Evolutionary conservation across 192 early-diverging fungal genomes (phyloP), one percentile per base, ranked within the genome.

Genomic region (Mortierella alpina): DNA sequence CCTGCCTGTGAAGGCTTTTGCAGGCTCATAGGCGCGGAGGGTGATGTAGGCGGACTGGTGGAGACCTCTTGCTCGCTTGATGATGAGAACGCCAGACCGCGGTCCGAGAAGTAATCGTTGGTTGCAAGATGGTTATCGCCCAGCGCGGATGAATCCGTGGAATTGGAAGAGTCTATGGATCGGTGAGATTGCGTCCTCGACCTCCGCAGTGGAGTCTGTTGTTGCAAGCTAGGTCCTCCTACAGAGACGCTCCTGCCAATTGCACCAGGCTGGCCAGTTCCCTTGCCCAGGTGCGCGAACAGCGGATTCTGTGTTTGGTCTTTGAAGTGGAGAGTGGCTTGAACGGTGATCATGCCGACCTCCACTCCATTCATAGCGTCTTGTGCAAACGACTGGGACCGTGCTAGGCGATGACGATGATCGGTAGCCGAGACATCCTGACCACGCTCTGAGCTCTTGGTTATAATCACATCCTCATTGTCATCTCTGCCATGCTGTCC

Each of bases 311-410:
- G 58, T 9, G 77, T 68, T 45, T 80, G 77, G 17, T 80, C 77
- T 18, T 72, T 63, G 58, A 80, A 80, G 18, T 67, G 70, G 2
- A 80, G 59, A 12, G 65, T 80, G 40, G 70, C 70, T 41, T 80
- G 63, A 58, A 80, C 64, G 15, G 68, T 72, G 57, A 80, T 50
- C 47, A 58, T 80, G 44, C 76, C 76, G 46, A 80, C 76, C 57
- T 80, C 70, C 50, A 80, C 47, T 17, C 77, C 77, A 20, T 80
- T 80, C 77, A 68, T 72, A 55, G 65, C 65, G 18, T 45, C n/a
- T 40, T 80, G 77, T 12, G 59, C 77, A 68, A 63, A 80, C 23
- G 77, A 80, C 14, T 72, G 65, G 10, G 70, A 13, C 4, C 70
- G 69, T 15, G 49, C 41, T 31, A 53, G 75, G 12, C 63, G 75